Percentiles rank a stretch among this genome's conserved stretches.
Evolutionary conservation across 306 rosid genomes (phyloP).

Genomic region (Acacia confusa): DNA sequence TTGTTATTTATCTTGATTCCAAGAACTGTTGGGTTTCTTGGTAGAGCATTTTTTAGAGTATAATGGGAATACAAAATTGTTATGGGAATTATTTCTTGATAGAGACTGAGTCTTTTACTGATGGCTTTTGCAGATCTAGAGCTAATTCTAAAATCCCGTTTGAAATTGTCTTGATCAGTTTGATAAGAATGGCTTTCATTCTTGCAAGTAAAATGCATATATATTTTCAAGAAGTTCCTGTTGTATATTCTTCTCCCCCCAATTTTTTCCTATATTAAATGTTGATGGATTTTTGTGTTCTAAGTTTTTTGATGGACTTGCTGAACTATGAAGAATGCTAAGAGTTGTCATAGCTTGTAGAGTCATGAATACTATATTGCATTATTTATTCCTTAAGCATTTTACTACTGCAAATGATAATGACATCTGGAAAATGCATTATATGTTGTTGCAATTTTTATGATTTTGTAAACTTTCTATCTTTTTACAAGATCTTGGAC

Average conservation of each 20-base stretch:
- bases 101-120: neutral
- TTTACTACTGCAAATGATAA: neutral
- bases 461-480: neutral
- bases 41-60: neutral
- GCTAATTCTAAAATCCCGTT: neutral
- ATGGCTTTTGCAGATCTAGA: neutral
- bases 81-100: neutral
- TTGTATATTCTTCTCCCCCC: neutral
- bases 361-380: neutral
- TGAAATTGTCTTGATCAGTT: neutral
- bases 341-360: neutral
- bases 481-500: conserved; percentile 36
- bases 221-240: neutral
- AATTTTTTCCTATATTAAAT: no score
- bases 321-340: no score
- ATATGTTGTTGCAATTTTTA: neutral
- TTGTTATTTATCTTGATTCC: neutral
- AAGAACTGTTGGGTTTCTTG: neutral
- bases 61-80: conserved; percentile 3
- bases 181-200: neutral
- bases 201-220: neutral
- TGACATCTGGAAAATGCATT: neutral
- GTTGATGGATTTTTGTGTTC: no score
- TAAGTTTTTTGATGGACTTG: no score
- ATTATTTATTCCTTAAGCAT: neutral